Base-by-base conservation (phyloP, 768 basidiomycete species). In the Podaxis sp. region DNA sequence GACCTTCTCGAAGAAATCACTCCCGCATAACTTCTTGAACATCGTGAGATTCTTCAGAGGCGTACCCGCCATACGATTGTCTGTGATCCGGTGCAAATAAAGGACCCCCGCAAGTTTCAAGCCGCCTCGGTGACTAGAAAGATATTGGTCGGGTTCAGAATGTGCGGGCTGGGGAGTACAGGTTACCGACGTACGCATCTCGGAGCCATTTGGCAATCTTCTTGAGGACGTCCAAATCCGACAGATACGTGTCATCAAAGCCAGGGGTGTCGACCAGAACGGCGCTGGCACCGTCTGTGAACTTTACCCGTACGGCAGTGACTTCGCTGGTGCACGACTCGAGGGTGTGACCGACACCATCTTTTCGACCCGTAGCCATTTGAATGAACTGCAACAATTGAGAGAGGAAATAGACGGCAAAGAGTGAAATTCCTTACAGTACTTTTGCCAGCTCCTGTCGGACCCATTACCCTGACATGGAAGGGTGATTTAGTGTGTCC, bases 181-280 rank as follows among this genome's bases (percentile, higher is more conserved):
- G 17, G 17, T 15, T 44, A 44, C 41, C 17, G 41, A 44, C 41
- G 41, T 44, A 44, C 41, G n/a, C 63, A 37, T 57, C 48, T 41
- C 57, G 56, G 17, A 66, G 57, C 46, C 58, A 64, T 13, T 64
- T 59, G 4, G 63, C 59, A 26, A 64, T 56, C 8, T 58, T 61
- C 24, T 58, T 62, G 15, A 59, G 60, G 24, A 66, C 64, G 26
- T 64, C 63, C 26, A 64, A 49, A 49, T 66, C 66, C 37, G 63
- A 64, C 56, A 56, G 58, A 20, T 56, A 30, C 5, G 49, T 37
- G 28, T 66, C 66, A 53, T 61, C 63, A 33, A 64, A 66, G 13
- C 59, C 66, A 20, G 66, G 66, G 2, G 66, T 64, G 26, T 66
- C 66, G 20, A 66, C 56, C 11, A 66, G 46, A 8, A 44, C 30